Base-by-base conservation (phyloP, 2,329 filamentous ascomycete genomes). In the Neonectria sp. region DNA sequence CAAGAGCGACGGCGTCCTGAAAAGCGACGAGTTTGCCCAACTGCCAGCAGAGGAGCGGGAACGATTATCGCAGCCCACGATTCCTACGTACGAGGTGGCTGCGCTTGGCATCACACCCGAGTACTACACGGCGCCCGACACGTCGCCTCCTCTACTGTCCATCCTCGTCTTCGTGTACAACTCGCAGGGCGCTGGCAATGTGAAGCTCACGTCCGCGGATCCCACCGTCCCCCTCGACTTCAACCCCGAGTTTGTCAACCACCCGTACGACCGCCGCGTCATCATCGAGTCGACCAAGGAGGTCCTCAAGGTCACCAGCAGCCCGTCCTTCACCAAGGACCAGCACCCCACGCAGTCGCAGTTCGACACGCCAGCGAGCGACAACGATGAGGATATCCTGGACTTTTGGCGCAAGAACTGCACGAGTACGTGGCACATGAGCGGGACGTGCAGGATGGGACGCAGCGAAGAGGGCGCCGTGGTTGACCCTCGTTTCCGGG, bases 401-500 rank as follows among this genome's bases (percentile, higher is more conserved):
- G 60, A 67, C 15, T 71, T 65, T 27, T 71, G 69, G 69, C 45
- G 57, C 17, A 60, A 60, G 45, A 71, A 63, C 55, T 66, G 62
- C 51, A 58, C 60, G 3, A 71, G 69, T 45, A 71, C 69, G 0
- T 71, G 69, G 69, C 69, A 71, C 53, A 71, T 71, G 69, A 69
- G 67, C 43, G 63, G 69, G 4, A 71, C 69, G 4, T 69, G 67
- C 55, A 60, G n/a, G 9, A 67, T 71, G 57, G 67, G 63, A 12
- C 49, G 33, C 3, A 51, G 37, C 11, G 63, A 57, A 29, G 29
- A 64, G 43, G 51, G 63, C 2, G 60, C 57, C 12, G 69, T 69
- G 6, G 69, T 71, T 2, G 67, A 71, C 73, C 79, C 70, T 1
- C 79, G 85, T 7, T 84, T 89, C 52, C 80, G 81, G 33, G 80